A percentile compares a stretch with the other conserved stretches of the same genome.
phyloP scores from a whole-genome alignment of 352 stramenopile species.

The Phytopythium aichiense region DNA sequence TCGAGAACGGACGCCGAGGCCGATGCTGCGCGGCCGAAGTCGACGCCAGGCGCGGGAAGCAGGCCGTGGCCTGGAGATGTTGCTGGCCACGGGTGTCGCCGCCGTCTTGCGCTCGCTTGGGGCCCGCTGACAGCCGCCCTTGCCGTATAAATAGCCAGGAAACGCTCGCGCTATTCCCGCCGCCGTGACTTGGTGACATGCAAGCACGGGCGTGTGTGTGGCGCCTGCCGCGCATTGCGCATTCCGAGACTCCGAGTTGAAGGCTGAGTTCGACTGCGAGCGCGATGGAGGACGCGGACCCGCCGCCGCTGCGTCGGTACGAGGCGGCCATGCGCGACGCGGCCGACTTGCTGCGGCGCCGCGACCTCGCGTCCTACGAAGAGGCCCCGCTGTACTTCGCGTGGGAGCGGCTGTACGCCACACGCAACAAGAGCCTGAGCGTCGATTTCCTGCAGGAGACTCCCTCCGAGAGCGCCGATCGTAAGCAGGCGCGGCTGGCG shows the following conservation, averaged over 20 bases:
- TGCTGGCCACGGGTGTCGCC: no score
- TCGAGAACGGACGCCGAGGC: neutral
- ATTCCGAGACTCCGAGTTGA: neutral
- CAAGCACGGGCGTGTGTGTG: no score
- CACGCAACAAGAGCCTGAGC: conserved; percentile 39
- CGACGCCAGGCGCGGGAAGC: no score
- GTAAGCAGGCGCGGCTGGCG: conserved; percentile 26
- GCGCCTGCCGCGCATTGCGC: no score
- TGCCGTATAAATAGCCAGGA: conserved; percentile 1
- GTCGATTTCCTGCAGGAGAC: conserved; percentile 41
- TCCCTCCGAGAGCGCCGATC: conserved; percentile 18
- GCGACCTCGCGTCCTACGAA: conserved; percentile 42
- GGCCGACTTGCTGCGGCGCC: conserved; percentile 24
- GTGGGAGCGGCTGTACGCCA: conserved; percentile 44
- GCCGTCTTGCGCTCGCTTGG: no score
- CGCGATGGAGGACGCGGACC: neutral
- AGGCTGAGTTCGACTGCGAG: neutral
- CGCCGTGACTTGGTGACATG: no score
- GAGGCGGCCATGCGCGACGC: conserved; percentile 33
- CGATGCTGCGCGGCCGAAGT: no score
- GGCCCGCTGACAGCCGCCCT: neutral
- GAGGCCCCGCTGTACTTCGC: conserved; percentile 53
- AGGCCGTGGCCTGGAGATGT: no score
- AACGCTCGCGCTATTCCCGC: conserved; percentile 1
- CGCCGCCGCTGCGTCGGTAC: conserved; percentile 12